Evolutionary conservation across 805 yeast genomes (phyloP).

Genomic region (Metschnikowia cerradonensis): DNA sequence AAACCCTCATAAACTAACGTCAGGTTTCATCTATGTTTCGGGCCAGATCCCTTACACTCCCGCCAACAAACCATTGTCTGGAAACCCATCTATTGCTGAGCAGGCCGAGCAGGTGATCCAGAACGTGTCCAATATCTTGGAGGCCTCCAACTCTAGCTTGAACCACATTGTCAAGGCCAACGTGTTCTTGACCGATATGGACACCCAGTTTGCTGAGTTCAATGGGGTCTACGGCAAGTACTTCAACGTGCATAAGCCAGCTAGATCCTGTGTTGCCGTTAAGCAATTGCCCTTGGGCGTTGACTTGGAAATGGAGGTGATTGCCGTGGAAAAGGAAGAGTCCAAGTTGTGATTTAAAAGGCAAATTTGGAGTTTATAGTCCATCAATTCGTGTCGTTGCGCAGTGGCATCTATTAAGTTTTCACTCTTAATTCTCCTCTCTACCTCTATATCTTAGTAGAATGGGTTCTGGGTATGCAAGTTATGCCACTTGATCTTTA

Average conservation of each 20-base stretch:
- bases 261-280: slow-evolving; percentile 97
- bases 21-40: slow-evolving; percentile 81
- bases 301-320: slow-evolving; percentile 84
- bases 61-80: slow-evolving; percentile 74
- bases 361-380: not conserved
- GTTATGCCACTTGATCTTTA: no score
- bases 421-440: no score
- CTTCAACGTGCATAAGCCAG: slow-evolving; percentile 80
- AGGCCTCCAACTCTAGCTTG: slow-evolving; percentile 80
- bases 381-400: not conserved
- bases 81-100: slow-evolving; percentile 59
- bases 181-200: slow-evolving; percentile 88
- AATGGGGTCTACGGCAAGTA: slow-evolving; percentile 80
- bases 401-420: not conserved
- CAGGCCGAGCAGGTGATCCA: slow-evolving; percentile 72
- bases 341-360: slow-evolving; percentile 24
- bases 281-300: slow-evolving; percentile 85
- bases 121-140: slow-evolving; percentile 68
- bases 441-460: no score
- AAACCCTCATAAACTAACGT: slow-evolving; percentile 13
- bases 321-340: slow-evolving; percentile 66
- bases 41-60: slow-evolving; percentile 94
- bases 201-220: slow-evolving; percentile 69
- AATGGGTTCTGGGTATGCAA: no score
- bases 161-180: slow-evolving; percentile 84